phyloP scores from a whole-genome alignment of 306 rosid genomes.

The Canavalia gladiata region DNA sequence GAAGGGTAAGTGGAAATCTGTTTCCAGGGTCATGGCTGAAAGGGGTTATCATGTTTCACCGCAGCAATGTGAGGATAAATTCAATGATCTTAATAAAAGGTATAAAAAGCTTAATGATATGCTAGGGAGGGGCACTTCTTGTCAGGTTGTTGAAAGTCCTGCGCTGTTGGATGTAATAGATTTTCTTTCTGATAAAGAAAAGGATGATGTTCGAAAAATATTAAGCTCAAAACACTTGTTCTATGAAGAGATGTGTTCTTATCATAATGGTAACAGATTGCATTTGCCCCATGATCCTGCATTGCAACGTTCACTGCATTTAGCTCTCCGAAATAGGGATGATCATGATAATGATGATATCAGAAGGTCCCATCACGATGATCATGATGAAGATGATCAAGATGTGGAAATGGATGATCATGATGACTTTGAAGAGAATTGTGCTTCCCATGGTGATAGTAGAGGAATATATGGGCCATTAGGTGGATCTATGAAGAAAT shows the following conservation, averaged over 20 bases:
- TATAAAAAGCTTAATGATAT: slow-evolving; percentile 89
- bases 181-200: slow-evolving; percentile 76
- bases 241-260: slow-evolving; percentile 97
- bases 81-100: slow-evolving; percentile 95
- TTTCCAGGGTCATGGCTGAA: slow-evolving; percentile 95
- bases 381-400: slow-evolving; percentile 76
- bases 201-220: slow-evolving; percentile 89
- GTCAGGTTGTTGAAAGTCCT: slow-evolving; percentile 92
- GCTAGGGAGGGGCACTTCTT: slow-evolving; percentile 94
- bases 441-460: slow-evolving; percentile 62
- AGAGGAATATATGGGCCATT: slow-evolving; percentile 57
- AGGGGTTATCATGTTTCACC: slow-evolving; percentile 92
- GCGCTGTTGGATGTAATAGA: slow-evolving; percentile 70
- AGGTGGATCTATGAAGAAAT: slow-evolving; percentile 70
- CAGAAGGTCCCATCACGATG: slow-evolving; percentile 69
- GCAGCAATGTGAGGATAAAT: slow-evolving; percentile 97
- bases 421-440: slow-evolving; percentile 70
- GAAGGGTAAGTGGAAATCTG: slow-evolving; percentile 94
- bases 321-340: slow-evolving; percentile 81
- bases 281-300: slow-evolving; percentile 95
- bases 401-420: slow-evolving; percentile 71
- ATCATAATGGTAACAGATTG: slow-evolving; percentile 82
- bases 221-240: slow-evolving; percentile 91
- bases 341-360: slow-evolving; percentile 77
- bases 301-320: slow-evolving; percentile 80